Evolutionary conservation across 805 yeast species (phyloP).

Genomic region (Scheffersomyces ergatensis): DNA sequence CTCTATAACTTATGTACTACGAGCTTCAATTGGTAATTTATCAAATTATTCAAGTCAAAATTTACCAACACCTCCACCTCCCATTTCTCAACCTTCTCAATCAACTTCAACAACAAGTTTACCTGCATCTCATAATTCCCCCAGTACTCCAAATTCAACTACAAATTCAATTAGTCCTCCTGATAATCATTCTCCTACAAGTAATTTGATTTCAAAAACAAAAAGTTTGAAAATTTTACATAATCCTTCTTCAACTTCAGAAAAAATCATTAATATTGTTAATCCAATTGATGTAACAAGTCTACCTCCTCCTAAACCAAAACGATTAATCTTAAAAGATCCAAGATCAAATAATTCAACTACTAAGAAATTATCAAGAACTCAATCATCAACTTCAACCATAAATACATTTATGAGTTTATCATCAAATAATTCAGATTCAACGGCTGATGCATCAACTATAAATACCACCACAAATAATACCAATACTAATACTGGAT

Average conservation of each 20-base stretch:
- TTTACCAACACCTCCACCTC: neutral
- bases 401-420: conserved; percentile 24
- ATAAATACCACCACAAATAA: neutral
- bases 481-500: neutral
- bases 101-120: conserved; percentile 1
- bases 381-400: conserved; percentile 34
- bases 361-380: conserved; percentile 23
- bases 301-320: conserved; percentile 66
- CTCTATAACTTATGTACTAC: conserved; percentile 64
- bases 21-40: conserved; percentile 42
- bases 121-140: conserved; percentile 8
- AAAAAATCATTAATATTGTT: conserved; percentile 56
- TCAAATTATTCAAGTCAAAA: conserved; percentile 6
- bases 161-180: conserved; percentile 4
- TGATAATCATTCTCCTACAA: conserved; percentile 9
- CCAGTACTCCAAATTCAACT: conserved; percentile 5
- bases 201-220: conserved; percentile 17
- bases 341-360: conserved; percentile 22
- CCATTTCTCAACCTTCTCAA: conserved; percentile 2
- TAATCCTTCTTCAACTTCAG: conserved; percentile 43
- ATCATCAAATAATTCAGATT: conserved; percentile 32
- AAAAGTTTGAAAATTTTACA: conserved; percentile 22
- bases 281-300: conserved; percentile 73
- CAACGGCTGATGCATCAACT: conserved; percentile 1
- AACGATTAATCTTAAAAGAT: conserved; percentile 59